Conservation (phyloP, 305 asterid genomes). For the Striga hermonthica region DNA sequence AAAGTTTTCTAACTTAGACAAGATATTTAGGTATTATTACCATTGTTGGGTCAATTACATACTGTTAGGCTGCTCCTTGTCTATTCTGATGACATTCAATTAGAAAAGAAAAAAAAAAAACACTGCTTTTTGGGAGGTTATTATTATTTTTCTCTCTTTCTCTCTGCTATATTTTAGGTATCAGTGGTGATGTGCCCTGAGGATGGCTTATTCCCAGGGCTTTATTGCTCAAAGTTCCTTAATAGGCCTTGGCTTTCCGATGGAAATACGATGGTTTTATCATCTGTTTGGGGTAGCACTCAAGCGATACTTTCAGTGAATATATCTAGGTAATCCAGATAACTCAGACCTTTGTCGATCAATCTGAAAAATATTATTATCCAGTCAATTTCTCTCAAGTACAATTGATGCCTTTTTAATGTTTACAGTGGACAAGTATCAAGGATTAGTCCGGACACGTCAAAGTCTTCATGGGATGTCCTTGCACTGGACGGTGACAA, state of each 20-base stretch:
- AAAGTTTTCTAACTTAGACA: no score
- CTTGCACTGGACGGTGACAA: constrained; percentile 69
- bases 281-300: constrained; percentile 78
- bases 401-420: constrained; percentile 18
- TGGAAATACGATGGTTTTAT: constrained; percentile 64
- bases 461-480: constrained; percentile 68
- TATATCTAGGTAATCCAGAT: constrained; percentile 52
- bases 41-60: no score
- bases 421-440: constrained; percentile 67
- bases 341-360: constrained; percentile 20
- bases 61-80: no score
- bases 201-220: constrained; percentile 85
- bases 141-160: constrained; percentile 25
- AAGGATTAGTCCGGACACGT: constrained; percentile 60
- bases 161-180: constrained; percentile 50
- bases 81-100: no score
- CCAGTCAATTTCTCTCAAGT: constrained; percentile 23
- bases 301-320: constrained; percentile 57
- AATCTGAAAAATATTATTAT: constrained; percentile 23
- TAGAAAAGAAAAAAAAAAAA: no score
- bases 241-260: constrained; percentile 87
- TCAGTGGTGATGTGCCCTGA: constrained; percentile 79
- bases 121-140: neutral
- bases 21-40: no score
- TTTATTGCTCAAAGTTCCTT: constrained; percentile 59